phyloP scores from a whole-genome alignment of 2,329 filamentous ascomycete species.

The Nannizziopsis arthrosporioides region DNA sequence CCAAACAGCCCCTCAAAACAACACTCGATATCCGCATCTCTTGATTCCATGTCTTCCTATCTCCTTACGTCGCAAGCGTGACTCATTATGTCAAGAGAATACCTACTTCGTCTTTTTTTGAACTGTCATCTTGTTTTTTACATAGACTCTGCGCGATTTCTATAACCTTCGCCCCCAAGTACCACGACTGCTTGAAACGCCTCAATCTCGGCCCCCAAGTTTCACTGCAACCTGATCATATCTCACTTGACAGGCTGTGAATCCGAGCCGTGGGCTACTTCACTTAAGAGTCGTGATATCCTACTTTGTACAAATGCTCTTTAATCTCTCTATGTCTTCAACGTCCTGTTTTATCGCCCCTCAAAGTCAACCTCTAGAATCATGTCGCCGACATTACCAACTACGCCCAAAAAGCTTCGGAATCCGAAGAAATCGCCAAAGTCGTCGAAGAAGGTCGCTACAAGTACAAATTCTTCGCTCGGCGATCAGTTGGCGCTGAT shows the following conservation, averaged over 20 bases:
- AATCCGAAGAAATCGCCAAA: conserved; percentile 29
- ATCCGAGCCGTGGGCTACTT: background rate
- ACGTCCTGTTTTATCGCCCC: conserved; percentile 38
- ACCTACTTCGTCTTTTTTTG: background rate
- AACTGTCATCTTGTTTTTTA: conserved; percentile 1
- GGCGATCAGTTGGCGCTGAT: background rate
- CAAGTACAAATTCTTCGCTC: conserved; percentile 16
- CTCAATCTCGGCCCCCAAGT: background rate
- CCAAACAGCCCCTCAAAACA: conserved; percentile 3
- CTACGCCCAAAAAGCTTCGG: conserved; percentile 30
- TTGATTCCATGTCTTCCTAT: background rate
- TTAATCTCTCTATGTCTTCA: conserved; percentile 22
- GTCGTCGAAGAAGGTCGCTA: conserved; percentile 25
- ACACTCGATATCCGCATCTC: background rate
- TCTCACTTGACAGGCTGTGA: conserved; percentile 11
- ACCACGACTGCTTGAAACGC: conserved; percentile 5
- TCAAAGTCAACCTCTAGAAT: conserved; percentile 32
- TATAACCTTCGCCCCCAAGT: conserved; percentile 1
- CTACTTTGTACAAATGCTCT: conserved; percentile 11
- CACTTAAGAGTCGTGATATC: conserved; percentile 12
- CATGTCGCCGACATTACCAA: conserved; percentile 38
- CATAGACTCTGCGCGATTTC: conserved; percentile 3
- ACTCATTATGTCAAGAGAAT: conserved; percentile 13
- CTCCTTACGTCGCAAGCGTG: background rate
- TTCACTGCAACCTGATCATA: conserved; percentile 13